phyloP scores from a whole-genome alignment of 1,284 basidiomycete genomes.

The Ceratobasidium sp. region DNA sequence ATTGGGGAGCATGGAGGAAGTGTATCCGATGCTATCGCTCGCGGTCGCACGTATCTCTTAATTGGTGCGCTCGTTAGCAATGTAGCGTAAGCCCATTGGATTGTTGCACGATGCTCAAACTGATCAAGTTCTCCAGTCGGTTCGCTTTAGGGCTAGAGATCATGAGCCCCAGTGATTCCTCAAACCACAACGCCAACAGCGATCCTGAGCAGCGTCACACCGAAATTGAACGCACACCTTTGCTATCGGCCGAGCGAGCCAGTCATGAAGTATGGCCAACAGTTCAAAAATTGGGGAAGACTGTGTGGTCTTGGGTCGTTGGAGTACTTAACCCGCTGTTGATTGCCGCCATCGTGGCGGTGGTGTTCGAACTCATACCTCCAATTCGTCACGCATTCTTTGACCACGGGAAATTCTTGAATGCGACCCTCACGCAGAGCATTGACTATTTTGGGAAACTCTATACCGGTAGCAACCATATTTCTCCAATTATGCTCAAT shows the following conservation, averaged over 20 bases:
- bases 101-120: background rate
- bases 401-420: background rate
- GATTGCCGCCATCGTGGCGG: constrained; percentile 37
- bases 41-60: constrained; percentile 41
- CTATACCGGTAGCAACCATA: constrained; percentile 23
- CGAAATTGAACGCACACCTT: constrained; percentile 30
- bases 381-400: constrained; percentile 38
- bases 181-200: background rate
- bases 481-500: background rate
- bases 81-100: constrained; percentile 21
- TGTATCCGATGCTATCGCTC: constrained; percentile 14
- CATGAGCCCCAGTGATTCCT: constrained; percentile 18
- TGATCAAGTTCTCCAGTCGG: background rate
- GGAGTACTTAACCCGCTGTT: constrained; percentile 40
- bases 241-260: constrained; percentile 15
- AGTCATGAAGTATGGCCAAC: constrained; percentile 24
- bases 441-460: constrained; percentile 29
- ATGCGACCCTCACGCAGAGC: constrained; percentile 35
- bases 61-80: constrained; percentile 42
- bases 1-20: constrained; percentile 29
- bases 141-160: constrained; percentile 33
- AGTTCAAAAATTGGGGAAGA: background rate
- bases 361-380: constrained; percentile 33
- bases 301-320: constrained; percentile 19
- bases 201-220: background rate